phyloP scores from a whole-genome alignment of 768 basidiomycete genomes.

The Saitozyma podzolica region DNA sequence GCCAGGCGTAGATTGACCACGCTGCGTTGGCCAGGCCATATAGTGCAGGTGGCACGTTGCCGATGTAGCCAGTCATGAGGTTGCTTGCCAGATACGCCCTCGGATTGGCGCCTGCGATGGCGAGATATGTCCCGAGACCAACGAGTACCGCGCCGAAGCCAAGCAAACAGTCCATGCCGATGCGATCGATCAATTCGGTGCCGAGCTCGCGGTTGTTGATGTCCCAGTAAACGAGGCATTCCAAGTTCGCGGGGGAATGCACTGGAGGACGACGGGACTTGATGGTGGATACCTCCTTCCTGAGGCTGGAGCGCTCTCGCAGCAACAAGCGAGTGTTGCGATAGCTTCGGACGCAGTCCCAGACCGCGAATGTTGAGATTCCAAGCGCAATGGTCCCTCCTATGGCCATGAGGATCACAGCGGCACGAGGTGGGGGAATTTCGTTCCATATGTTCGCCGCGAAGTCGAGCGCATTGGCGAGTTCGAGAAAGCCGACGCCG shows the following conservation, averaged over 20 bases:
- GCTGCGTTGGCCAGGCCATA: background rate
- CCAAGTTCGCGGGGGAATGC: background rate
- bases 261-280: background rate
- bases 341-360: background rate
- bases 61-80: background rate
- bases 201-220: slow-evolving; percentile 1
- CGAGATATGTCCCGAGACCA: background rate
- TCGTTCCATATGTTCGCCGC: background rate
- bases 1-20: background rate
- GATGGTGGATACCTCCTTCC: background rate
- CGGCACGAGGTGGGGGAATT: background rate
- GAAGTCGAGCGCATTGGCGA: background rate
- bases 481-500: background rate
- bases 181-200: background rate
- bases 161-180: background rate
- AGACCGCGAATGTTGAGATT: background rate
- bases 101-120: background rate
- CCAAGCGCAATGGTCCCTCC: background rate
- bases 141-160: background rate
- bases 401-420: background rate
- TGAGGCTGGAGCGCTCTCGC: background rate
- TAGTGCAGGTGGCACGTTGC: background rate
- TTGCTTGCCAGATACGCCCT: background rate
- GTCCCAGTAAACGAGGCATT: background rate
- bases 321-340: background rate